A percentile compares a stretch with the other conserved stretches of the same genome.
These are phyloP conservation scores for Malassezia slooffiae DNA, from an alignment of 1,284 basidiomycete genomes.

Conservation along the genomic window DNA sequence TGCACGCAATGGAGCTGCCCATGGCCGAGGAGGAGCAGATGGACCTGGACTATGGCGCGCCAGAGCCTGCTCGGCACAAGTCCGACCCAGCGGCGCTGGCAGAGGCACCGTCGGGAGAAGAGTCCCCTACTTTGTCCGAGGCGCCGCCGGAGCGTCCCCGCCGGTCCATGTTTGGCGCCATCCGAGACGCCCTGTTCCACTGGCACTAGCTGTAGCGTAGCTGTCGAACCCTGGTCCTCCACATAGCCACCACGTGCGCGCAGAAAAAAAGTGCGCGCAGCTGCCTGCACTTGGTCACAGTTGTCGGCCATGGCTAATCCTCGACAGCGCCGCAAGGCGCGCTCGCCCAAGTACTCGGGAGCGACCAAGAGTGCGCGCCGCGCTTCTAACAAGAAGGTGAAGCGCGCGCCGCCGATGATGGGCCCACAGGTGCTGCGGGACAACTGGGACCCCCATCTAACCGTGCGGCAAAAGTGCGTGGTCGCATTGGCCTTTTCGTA, in stretches of 20 bases:
- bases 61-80: background rate
- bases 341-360: constrained; percentile 52
- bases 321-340: constrained; percentile 68
- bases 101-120: too few relatives aligned
- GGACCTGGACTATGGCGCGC: constrained; percentile 2
- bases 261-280: too few relatives aligned
- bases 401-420: constrained; percentile 54
- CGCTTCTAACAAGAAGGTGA: constrained; percentile 58
- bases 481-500: too few relatives aligned
- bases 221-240: too few relatives aligned
- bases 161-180: background rate
- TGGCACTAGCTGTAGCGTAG: too few relatives aligned
- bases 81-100: too few relatives aligned
- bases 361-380: constrained; percentile 60
- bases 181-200: background rate
- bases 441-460: constrained; percentile 78
- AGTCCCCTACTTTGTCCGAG: too few relatives aligned
- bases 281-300: background rate
- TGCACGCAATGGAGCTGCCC: background rate
- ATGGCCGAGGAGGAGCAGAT: background rate
- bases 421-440: constrained; percentile 73
- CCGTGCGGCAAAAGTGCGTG: constrained; percentile 79
- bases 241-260: constrained; percentile 4
- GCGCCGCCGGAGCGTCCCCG: too few relatives aligned
- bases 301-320: constrained; percentile 68